Percentiles rank a stretch among this genome's conserved stretches.
phyloP scores from a whole-genome alignment of 2,329 filamentous ascomycete genomes.

The Hansfordia pulvinata region DNA sequence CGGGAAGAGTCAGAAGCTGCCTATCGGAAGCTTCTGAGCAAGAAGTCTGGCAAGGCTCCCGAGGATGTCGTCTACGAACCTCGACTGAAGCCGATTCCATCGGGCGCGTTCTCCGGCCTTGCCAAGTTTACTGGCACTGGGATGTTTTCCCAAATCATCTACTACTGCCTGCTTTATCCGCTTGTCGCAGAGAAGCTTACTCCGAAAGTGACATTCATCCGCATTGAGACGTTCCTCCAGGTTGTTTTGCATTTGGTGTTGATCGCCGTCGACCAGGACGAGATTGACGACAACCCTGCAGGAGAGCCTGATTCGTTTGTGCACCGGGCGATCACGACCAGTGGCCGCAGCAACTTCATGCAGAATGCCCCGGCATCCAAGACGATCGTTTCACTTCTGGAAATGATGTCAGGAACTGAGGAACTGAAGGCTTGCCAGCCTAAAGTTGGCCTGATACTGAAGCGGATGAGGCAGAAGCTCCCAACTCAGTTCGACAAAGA shows the following conservation, averaged over 20 bases:
- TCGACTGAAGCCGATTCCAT: constrained; percentile 59
- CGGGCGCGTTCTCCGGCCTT: constrained; percentile 65
- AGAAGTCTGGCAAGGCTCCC: constrained; percentile 66
- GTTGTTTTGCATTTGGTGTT: constrained; percentile 80
- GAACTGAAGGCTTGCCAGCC: constrained; percentile 73
- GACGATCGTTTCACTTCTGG: constrained; percentile 51
- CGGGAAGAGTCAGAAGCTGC: constrained; percentile 87
- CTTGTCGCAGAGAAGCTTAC: constrained; percentile 55
- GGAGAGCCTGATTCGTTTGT: constrained; percentile 54
- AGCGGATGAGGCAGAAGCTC: constrained; percentile 71
- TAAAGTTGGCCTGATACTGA: constrained; percentile 73
- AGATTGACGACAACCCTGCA: constrained; percentile 37
- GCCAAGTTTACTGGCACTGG: constrained; percentile 70
- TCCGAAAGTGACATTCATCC: constrained; percentile 63
- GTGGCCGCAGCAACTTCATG: constrained; percentile 48
- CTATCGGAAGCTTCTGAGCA: constrained; percentile 77
- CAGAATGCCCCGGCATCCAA: constrained; percentile 39
- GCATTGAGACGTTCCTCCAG: constrained; percentile 84
- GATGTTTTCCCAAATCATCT: constrained; percentile 81
- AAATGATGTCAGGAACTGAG: constrained; percentile 50
- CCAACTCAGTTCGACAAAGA: constrained; percentile 59
- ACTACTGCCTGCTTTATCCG: constrained; percentile 75
- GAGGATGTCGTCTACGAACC: constrained; percentile 90
- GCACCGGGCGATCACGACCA: constrained; percentile 51
- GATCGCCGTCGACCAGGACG: constrained; percentile 76